Conservation (phyloP, 768 basidiomycete species). For the Coprinopsis sp. region DNA sequence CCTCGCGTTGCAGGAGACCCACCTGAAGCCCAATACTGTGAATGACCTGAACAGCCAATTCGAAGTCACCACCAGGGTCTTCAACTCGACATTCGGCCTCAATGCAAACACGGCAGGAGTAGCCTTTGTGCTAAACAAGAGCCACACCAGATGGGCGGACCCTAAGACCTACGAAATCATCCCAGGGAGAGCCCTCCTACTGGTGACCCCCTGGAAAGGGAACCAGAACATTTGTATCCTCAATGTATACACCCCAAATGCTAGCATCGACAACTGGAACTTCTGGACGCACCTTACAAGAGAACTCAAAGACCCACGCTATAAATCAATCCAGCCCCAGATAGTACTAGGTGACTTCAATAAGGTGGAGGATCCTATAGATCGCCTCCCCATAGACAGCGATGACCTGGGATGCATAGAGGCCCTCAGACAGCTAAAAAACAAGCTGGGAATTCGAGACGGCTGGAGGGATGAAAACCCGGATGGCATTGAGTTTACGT, state of each 20-base stretch:
- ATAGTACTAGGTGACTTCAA: conserved; percentile 39
- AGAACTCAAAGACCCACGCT: conserved; percentile 3
- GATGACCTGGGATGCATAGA: neutral
- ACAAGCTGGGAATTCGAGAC: conserved; percentile 17
- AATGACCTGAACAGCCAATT: too few species aligned
- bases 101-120: too few species aligned
- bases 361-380: conserved; percentile 32
- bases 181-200: conserved; percentile 21
- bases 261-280: conserved; percentile 14
- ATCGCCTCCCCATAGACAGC: conserved; percentile 24
- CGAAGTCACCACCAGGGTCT: too few species aligned
- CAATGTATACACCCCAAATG: conserved; percentile 33
- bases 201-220: conserved; percentile 15
- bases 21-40: too few species aligned
- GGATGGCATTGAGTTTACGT: conserved; percentile 22
- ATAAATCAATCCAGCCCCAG: conserved; percentile 19
- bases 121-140: conserved; percentile 32
- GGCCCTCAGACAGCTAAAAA: conserved; percentile 20
- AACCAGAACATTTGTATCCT: conserved; percentile 16
- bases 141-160: conserved; percentile 14
- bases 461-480: conserved; percentile 30
- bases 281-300: too few species aligned
- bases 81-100: too few species aligned
- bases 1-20: conserved; percentile 24
- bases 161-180: conserved; percentile 12